Evolutionary conservation across 2,329 filamentous ascomycete species (phyloP), one percentile per base, ranked within the genome.

Genomic region (Reticulascus tulasneorum): DNA sequence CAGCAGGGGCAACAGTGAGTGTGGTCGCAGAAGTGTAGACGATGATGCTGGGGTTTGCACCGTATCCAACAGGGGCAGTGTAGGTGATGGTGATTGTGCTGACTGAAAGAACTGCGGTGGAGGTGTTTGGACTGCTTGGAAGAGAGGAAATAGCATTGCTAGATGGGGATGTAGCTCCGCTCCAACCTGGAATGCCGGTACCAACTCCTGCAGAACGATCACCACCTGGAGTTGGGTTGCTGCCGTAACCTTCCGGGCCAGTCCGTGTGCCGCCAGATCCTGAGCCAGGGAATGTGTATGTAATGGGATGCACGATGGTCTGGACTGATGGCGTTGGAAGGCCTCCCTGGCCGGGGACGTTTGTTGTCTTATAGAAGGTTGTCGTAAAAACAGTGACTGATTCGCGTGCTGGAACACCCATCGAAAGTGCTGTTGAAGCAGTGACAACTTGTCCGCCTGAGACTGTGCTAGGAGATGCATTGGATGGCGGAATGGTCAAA

Each of bases 161-260:
- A 29, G 17, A 28, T 25, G 33, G 23, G 8, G 23, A 24, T 18
- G 28, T 18, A 9, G 39, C 37, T 13, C 28, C 23, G 31, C 40
- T 39, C 15, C 40, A 36, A 17, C 39, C 39, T 7, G 22, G 29
- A 10, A 42, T 18, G 12, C n/a, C 25, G n/a, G 10, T 19, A 9
- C 20, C 12, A 17, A 13, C n/a, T n/a, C n/a, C 13, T 11, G 35
- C 15, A 4, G 32, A 12, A n/a, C 12, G 8, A 19, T 13, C 15
- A 23, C 26, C 26, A n/a, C 22, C 18, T 17, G 27, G 23, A 25
- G 13, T 17, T 7, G n/a, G 21, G 1, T 21, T 15, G n/a, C 12
- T 10, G 12, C 13, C 15, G n/a, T 21, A 30, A 11, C 29, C n/a
- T 11, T 21, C 30, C 17, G 30, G 30, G 13, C 23, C 7, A 3